phyloP scores from a whole-genome alignment of 1,284 basidiomycete genomes.

The Rhodotorula sp. region DNA sequence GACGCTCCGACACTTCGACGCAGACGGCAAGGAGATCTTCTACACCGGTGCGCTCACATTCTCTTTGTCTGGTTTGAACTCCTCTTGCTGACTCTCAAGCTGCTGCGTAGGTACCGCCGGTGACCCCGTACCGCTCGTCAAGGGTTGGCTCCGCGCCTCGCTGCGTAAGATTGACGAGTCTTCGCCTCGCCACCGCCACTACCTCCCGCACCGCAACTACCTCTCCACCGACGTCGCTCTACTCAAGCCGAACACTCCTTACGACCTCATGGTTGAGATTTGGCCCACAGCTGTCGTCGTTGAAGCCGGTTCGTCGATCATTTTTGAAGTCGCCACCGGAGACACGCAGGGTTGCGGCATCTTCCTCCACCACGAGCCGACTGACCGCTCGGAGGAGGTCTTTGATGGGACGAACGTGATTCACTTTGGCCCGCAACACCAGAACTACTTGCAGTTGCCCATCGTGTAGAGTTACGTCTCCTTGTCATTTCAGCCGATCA shows the following conservation, averaged over 20 bases:
- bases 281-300: conserved; percentile 49
- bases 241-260: conserved; percentile 41
- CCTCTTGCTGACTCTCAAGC: neutral
- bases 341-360: conserved; percentile 42
- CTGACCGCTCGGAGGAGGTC: conserved; percentile 16
- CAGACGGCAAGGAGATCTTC: conserved; percentile 47
- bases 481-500: neutral
- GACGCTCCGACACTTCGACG: conserved; percentile 47
- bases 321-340: conserved; percentile 41
- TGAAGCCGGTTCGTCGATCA: conserved; percentile 42
- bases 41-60: conserved; percentile 43
- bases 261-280: conserved; percentile 46
- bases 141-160: conserved; percentile 49
- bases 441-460: conserved; percentile 33
- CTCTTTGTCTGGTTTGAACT: neutral
- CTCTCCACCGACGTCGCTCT: conserved; percentile 42
- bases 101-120: conserved; percentile 43
- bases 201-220: conserved; percentile 47
- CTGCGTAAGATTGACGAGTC: conserved; percentile 44
- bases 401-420: conserved; percentile 32
- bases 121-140: conserved; percentile 47
- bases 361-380: conserved; percentile 38
- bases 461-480: conserved; percentile 15
- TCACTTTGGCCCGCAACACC: conserved; percentile 27
- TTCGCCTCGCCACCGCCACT: conserved; percentile 42